A percentile compares a stretch with the other conserved stretches of the same genome.
Conservation (phyloP, 2,329 filamentous ascomycete species). For the Xylaria sp. region DNA sequence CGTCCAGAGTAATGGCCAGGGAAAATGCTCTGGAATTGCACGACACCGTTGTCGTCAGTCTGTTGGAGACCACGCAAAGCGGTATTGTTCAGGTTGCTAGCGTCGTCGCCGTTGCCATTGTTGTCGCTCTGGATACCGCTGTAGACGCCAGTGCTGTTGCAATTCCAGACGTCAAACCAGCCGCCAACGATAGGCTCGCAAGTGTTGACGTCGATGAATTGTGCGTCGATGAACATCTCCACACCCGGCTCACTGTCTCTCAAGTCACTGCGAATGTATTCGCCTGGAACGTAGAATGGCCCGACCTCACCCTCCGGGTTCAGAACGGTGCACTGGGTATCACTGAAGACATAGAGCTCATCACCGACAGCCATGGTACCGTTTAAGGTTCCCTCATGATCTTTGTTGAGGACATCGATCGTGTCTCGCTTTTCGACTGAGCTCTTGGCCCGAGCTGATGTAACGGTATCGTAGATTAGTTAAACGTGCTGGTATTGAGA, state of each 20-base stretch:
- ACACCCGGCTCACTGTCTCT: not conserved
- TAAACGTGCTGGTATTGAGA: too few species aligned
- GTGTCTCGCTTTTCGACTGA: constrained; percentile 14
- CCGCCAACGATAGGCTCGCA: constrained; percentile 1
- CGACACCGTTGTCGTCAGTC: not conserved
- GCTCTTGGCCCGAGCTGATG: constrained; percentile 13
- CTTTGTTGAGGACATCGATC: constrained; percentile 1
- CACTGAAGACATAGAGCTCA: constrained; percentile 16
- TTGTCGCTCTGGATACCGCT: not conserved
- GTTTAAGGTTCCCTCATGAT: constrained; percentile 14
- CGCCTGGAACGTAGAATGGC: constrained; percentile 20
- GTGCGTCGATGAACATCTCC: not conserved
- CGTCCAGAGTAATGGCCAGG: not conserved
- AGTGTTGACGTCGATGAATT: constrained; percentile 1
- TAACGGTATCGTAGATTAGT: not conserved
- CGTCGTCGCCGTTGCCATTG: not conserved
- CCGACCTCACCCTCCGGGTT: constrained; percentile 25
- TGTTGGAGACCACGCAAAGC: constrained; percentile 1
- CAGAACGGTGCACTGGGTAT: constrained; percentile 13
- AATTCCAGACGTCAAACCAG: constrained; percentile 4
- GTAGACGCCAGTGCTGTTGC: not conserved
- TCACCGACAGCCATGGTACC: constrained; percentile 13
- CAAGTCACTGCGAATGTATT: constrained; percentile 7
- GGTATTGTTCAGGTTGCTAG: constrained; percentile 1
- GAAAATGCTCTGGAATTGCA: not conserved